Percentiles rank a stretch among this genome's conserved stretches.
phyloP scores from a whole-genome alignment of 2,329 filamentous ascomycete genomes.

The Plenodomus tracheiphilus region DNA sequence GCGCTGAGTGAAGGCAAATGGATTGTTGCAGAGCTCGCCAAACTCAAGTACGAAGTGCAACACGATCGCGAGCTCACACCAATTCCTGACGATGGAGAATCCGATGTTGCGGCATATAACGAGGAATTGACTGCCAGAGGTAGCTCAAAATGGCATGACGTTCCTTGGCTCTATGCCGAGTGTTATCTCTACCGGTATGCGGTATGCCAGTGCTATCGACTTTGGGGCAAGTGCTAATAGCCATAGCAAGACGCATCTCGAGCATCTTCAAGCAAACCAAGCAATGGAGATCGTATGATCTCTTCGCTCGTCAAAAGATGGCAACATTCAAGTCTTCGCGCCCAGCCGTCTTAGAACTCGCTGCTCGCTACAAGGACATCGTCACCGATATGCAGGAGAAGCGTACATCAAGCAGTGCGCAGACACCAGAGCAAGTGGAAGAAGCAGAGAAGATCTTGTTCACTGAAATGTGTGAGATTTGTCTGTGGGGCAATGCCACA shows the following conservation, averaged over 20 bases:
- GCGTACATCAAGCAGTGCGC: slow-evolving; percentile 46
- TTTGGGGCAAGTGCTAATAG: slow-evolving; percentile 9
- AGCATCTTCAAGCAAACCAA: slow-evolving; percentile 75
- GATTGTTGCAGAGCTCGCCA: slow-evolving; percentile 77
- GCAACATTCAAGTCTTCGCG: slow-evolving; percentile 90
- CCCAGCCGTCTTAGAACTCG: slow-evolving; percentile 80
- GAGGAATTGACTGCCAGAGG: slow-evolving; percentile 76
- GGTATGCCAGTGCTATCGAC: neutral
- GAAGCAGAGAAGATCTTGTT: slow-evolving; percentile 80
- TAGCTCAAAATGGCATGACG: slow-evolving; percentile 77
- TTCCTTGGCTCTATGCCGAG: slow-evolving; percentile 88
- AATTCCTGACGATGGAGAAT: slow-evolving; percentile 73
- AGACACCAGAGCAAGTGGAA: slow-evolving; percentile 57
- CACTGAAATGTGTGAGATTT: slow-evolving; percentile 92
- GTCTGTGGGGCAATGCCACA: slow-evolving; percentile 95
- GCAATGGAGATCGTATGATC: slow-evolving; percentile 88
- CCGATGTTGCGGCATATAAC: slow-evolving; percentile 83
- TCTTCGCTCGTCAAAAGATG: slow-evolving; percentile 88
- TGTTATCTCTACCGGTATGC: slow-evolving; percentile 86
- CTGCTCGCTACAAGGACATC: slow-evolving; percentile 75
- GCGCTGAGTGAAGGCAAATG: slow-evolving; percentile 80
- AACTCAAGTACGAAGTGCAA: slow-evolving; percentile 92
- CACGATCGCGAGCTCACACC: slow-evolving; percentile 82
- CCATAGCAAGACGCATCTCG: slow-evolving; percentile 69
- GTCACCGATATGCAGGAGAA: slow-evolving; percentile 66